Percentiles rank a stretch among this genome's conserved stretches.
Evolutionary conservation across 192 early-diverging fungal species (phyloP).

Genomic region (Linnemannia exigua): DNA sequence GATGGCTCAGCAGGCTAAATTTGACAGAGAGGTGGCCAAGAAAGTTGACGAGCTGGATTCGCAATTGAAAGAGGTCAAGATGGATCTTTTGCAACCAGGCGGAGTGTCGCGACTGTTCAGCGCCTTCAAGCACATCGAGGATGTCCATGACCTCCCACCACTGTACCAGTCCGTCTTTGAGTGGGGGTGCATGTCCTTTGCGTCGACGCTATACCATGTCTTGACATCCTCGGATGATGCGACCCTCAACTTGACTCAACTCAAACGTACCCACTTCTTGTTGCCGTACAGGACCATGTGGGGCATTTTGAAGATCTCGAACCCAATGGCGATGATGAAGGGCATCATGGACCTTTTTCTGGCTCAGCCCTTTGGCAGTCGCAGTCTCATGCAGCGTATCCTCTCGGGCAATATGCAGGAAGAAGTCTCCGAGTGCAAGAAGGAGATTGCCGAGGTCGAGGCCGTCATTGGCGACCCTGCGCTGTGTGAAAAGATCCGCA

Average conservation of each 20-base stretch:
- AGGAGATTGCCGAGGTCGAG: constrained; percentile 54
- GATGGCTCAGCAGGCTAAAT: constrained; percentile 52
- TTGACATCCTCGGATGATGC: constrained; percentile 64
- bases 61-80: constrained; percentile 58
- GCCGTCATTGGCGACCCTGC: constrained; percentile 27
- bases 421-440: constrained; percentile 58
- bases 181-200: constrained; percentile 69
- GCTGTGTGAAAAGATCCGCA: constrained; percentile 63
- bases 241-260: constrained; percentile 51
- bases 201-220: constrained; percentile 63
- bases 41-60: constrained; percentile 59
- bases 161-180: constrained; percentile 59
- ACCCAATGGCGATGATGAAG: constrained; percentile 65
- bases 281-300: constrained; percentile 63
- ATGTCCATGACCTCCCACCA: constrained; percentile 51
- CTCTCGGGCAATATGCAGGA: constrained; percentile 62
- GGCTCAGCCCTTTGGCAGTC: constrained; percentile 66
- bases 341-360: constrained; percentile 65
- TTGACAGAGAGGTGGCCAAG: constrained; percentile 60
- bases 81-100: constrained; percentile 56
- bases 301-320: constrained; percentile 61
- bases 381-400: constrained; percentile 65
- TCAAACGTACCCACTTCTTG: constrained; percentile 63
- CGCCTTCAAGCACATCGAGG: constrained; percentile 22
- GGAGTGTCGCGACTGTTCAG: constrained; percentile 13